phyloP scores from a whole-genome alignment of 2,329 filamentous ascomycete genomes.

The Microcyclosporella mali region DNA sequence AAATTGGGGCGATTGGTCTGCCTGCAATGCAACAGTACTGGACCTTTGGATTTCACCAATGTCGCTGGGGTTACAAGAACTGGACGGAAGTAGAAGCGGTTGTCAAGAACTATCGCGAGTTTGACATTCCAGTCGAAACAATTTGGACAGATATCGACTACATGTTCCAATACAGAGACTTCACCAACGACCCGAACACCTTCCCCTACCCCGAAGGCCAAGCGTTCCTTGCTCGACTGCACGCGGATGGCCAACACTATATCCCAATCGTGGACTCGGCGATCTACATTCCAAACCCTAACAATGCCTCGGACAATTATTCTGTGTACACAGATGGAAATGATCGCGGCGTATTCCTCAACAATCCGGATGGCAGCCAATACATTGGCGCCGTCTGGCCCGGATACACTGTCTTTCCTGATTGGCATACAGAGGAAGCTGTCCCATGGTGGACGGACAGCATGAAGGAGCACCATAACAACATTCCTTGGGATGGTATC shows the following conservation, averaged over 20 bases:
- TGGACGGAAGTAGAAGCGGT: conserved; percentile 60
- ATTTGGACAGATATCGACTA: conserved; percentile 47
- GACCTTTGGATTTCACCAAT: conserved; percentile 77
- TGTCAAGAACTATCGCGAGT: conserved; percentile 48
- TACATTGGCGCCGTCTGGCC: conserved; percentile 49
- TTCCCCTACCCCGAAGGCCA: conserved; percentile 47
- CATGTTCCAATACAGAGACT: conserved; percentile 57
- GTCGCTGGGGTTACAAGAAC: conserved; percentile 73
- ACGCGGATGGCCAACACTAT: conserved; percentile 52
- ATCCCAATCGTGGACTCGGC: conserved; percentile 56
- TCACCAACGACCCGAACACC: conserved; percentile 49
- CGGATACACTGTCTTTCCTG: conserved; percentile 54
- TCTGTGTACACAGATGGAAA: conserved; percentile 32
- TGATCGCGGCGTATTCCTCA: conserved; percentile 31
- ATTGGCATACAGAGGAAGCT: conserved; percentile 55
- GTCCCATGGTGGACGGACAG: conserved; percentile 55
- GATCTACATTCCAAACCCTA: conserved; percentile 67
- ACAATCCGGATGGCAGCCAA: conserved; percentile 31
- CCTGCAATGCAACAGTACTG: conserved; percentile 78
- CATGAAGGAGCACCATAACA: conserved; percentile 47
- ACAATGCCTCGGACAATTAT: conserved; percentile 61
- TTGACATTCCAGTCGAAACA: conserved; percentile 52
- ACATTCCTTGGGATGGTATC: conserved; percentile 48
- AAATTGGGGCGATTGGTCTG: conserved; percentile 58
- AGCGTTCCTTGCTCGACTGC: conserved; percentile 48